Base-by-base conservation (phyloP, 805 yeast genomes). In the Candida wancherniae region DNA sequence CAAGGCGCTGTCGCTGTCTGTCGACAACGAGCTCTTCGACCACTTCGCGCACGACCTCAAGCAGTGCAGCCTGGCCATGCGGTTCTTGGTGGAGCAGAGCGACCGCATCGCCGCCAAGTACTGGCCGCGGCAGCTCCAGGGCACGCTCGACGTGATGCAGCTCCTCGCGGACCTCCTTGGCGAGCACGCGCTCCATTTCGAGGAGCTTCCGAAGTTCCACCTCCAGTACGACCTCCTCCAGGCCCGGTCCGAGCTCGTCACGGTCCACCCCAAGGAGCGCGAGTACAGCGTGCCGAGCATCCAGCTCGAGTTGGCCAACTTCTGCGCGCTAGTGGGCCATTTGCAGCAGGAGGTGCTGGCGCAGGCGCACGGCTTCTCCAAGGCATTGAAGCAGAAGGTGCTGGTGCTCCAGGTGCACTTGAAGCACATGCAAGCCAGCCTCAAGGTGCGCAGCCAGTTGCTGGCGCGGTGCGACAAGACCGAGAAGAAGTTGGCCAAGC, bases 51-150 rank as follows among this genome's bases (percentile, higher is more conserved):
- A 67, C 33, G 75, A 70, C 42, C 50, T 69, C 8, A 40, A 45
- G n/a, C 58, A 57, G 26, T 71, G 72, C 59, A 63, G 62, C 33
- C 61, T 65, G 35, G 78, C 75, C 1, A 47, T 73, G 22, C 60
- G 61, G 26, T 72, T 55, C 36, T 37, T 72, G 12, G 38, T 35
- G 6, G 23, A 38, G 14, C 66, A 60, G 31, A 45, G 58, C 19
- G 42, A 46, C 20, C 36, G 50, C 26, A 26, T 51, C 24, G 42
- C 51, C n/a, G n/a, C 26, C 35, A 44, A 28, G 24, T 35, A 56
- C 36, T 52, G 61, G 53, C 58, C 61, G 14, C 29, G 34, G 7
- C 21, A 61, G 8, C 53, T 71, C 44, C 57, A 63, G 15, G 55
- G 63, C 15, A 37, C 55, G 29, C 53, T 50, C 19, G 43, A 59